These are phyloP conservation scores for Suillus tomentosus DNA, from an alignment of 768 basidiomycete genomes.

Conservation along the genomic window DNA sequence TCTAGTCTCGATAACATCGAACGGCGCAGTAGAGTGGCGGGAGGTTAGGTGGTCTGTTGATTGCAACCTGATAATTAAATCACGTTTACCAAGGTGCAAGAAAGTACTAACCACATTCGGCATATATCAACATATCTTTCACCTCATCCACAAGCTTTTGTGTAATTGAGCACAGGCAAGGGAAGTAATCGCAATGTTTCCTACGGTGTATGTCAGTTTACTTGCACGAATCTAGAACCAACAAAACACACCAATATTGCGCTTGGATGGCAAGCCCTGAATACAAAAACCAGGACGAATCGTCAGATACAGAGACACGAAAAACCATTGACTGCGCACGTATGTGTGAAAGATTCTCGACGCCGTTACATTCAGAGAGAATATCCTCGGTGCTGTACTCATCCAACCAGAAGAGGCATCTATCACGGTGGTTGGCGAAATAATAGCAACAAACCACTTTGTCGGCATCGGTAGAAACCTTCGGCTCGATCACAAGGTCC, in stretches of 20 bases:
- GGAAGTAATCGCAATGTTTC: conserved; percentile 37
- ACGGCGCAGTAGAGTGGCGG: conserved; percentile 26
- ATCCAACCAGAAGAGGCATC: conserved; percentile 57
- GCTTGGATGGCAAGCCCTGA: conserved; percentile 38
- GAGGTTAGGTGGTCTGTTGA: conserved; percentile 31
- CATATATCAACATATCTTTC: not conserved
- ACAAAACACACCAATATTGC: conserved; percentile 36
- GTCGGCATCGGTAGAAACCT: conserved; percentile 12
- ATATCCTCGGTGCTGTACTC: conserved; percentile 38
- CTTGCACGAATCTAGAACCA: not conserved
- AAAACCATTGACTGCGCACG: conserved; percentile 13
- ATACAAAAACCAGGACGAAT: not conserved
- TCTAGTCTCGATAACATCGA: conserved; percentile 22
- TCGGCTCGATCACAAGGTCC: conserved; percentile 52
- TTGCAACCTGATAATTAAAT: not conserved
- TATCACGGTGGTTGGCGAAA: conserved; percentile 48
- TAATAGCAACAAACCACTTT: conserved; percentile 44
- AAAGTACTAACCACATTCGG: conserved; percentile 9
- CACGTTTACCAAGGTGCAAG: not conserved
- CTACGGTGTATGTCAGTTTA: conserved; percentile 20
- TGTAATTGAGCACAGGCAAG: conserved; percentile 14
- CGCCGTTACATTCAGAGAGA: conserved; percentile 25
- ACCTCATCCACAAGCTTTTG: not conserved
- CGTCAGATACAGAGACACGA: not conserved
- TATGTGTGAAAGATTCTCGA: conserved; percentile 26